A percentile compares a stretch with the other conserved stretches of the same genome.
Evolutionary conservation across 2,329 filamentous ascomycete species (phyloP).

Genomic region (Chrysoporthe austroafricana): DNA sequence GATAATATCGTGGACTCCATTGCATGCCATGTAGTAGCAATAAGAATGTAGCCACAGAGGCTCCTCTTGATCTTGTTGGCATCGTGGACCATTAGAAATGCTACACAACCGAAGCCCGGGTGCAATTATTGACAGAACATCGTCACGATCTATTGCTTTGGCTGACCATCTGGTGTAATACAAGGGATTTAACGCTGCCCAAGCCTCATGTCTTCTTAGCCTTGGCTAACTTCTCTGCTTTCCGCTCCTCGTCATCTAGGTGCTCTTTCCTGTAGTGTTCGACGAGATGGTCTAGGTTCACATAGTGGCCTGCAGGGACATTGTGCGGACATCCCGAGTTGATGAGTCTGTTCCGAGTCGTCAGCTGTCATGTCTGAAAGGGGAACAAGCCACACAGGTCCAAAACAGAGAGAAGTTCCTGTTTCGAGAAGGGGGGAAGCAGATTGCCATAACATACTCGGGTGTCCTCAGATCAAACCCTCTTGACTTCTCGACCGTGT

Average conservation of each 20-base stretch:
- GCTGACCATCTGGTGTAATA: conserved; percentile 16
- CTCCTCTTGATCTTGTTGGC: not conserved
- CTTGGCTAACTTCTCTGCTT: conserved; percentile 51
- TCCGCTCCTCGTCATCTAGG: conserved; percentile 58
- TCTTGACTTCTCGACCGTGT: conserved; percentile 48
- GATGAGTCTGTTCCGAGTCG: conserved; percentile 47
- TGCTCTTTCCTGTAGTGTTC: conserved; percentile 62
- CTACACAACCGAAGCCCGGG: not conserved
- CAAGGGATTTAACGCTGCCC: not conserved
- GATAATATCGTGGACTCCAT: not conserved
- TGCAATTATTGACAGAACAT: not conserved
- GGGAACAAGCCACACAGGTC: not conserved
- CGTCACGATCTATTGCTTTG: conserved; percentile 7
- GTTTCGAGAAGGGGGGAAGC: not conserved
- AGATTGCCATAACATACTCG: conserved; percentile 51
- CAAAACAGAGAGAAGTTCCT: not conserved
- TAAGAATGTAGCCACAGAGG: not conserved
- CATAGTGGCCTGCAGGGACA: conserved; percentile 58
- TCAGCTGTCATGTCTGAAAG: conserved; percentile 7
- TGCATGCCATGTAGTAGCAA: not conserved
- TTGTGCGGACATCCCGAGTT: conserved; percentile 55
- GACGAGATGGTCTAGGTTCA: conserved; percentile 59
- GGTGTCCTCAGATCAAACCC: conserved; percentile 59
- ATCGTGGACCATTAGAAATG: not conserved
- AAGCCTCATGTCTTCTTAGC: conserved; percentile 40